Base-by-base conservation (phyloP, 2,329 filamentous ascomycete species). In the Curvularia lunata region DNA sequence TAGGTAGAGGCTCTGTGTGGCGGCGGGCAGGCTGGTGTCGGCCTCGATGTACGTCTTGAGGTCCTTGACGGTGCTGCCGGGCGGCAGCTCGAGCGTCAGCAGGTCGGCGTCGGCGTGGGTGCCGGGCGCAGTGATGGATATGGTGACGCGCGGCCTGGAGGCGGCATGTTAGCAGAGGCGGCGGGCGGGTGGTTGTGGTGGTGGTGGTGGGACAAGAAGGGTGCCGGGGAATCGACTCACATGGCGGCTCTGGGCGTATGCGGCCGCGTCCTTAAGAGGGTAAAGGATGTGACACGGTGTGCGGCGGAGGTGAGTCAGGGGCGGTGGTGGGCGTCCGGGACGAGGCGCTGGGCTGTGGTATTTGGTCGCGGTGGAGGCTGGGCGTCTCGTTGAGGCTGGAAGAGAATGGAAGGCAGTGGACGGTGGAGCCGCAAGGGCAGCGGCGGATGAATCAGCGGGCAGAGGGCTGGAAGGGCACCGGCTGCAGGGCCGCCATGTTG, bases 31-130 rank as follows among this genome's bases (percentile, higher is more conserved):
- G 68, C 83, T 82, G 48, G 89, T 89, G 78, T 98, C 94, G 77
- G 88, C 90, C 75, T 95, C 87, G 74, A 99, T 90, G 73, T 92
- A 91, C 73, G 88, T 90, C 78, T 96, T 96, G 65, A 99, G 85
- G 52, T 92, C 89, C 70, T 88, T 88, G 68, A 98, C 80, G 47
- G 91, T 91, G 83, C 95, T 92, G 70, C 91, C 91, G 41, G 88
- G 84, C 60, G 90, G 89, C 65, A 97, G 87, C 69, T 97, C 92
- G 66, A 96, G 85, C 56, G 87, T 89, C 69, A 97, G 83, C 72
- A 96, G 85, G 72, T 92, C 90, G 63, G 88, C 85, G 75, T 92
- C 89, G 58, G 81, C 72, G 66, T 80, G 79, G 74, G 87, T 83
- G 74, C 90, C 87, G 64, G 89, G 86, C 65, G 90, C 89, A 74